A percentile compares a stretch with the other conserved stretches of the same genome.
phyloP scores from a whole-genome alignment of 345 rosid genomes.

The Punica granatum region DNA sequence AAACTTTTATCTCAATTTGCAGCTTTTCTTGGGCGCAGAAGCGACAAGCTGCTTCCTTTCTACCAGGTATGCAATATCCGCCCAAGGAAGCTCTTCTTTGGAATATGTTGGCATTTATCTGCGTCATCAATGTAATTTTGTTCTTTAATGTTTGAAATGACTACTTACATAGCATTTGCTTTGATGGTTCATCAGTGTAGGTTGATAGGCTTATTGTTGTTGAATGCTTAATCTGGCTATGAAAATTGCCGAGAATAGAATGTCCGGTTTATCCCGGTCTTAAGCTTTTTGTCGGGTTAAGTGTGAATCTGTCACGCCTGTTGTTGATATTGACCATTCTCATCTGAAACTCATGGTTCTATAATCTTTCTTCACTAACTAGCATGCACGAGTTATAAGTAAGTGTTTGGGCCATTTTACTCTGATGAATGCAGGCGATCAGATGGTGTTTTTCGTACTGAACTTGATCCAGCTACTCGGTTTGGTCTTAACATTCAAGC shows the following conservation, averaged over 20 bases:
- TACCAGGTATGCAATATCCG: constrained; percentile 30
- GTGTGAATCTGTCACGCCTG: neutral
- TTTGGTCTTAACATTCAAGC: constrained; percentile 47
- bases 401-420: too few relatives aligned
- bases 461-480: constrained; percentile 31
- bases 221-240: neutral
- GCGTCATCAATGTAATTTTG: neutral
- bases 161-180: neutral
- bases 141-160: neutral
- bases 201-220: neutral
- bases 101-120: neutral
- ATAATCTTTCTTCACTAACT: too few relatives aligned
- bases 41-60: constrained; percentile 36
- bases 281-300: neutral
- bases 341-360: too few relatives aligned
- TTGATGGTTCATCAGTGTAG: neutral
- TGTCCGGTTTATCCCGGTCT: neutral
- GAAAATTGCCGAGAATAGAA: neutral
- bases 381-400: too few relatives aligned
- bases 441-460: constrained; percentile 38
- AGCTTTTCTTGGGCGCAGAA: constrained; percentile 58
- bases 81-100: neutral
- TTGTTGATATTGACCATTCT: neutral
- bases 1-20: constrained; percentile 9
- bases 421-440: constrained; percentile 31